A percentile compares a stretch with the other conserved stretches of the same genome.
phyloP scores from a whole-genome alignment of 2,329 filamentous ascomycete species.

The Penicillium sp. region DNA sequence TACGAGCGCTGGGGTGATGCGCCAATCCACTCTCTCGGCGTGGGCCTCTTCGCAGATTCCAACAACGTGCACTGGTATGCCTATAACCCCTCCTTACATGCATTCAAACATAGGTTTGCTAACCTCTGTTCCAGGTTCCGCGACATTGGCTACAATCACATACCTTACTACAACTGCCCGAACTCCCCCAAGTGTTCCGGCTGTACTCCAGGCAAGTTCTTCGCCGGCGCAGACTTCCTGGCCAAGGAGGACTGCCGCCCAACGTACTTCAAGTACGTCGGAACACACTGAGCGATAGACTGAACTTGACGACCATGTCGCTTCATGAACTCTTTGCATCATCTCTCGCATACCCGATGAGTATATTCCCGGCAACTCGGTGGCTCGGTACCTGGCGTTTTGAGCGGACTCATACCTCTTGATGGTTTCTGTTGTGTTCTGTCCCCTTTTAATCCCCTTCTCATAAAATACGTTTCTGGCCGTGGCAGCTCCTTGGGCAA shows the following conservation, averaged over 20 bases:
- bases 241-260: slow-evolving; percentile 90
- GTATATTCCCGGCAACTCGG: slow-evolving; percentile 21
- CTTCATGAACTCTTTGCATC: slow-evolving; percentile 23
- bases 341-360: slow-evolving; percentile 24
- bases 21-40: slow-evolving; percentile 89
- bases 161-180: slow-evolving; percentile 98
- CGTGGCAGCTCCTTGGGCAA: slow-evolving; percentile 3
- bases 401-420: slow-evolving; percentile 28
- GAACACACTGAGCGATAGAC: slow-evolving; percentile 62
- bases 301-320: slow-evolving; percentile 12
- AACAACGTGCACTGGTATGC: slow-evolving; percentile 88
- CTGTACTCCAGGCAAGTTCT: slow-evolving; percentile 82
- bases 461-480: slow-evolving; percentile 20
- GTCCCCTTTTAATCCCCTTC: slow-evolving; percentile 3
- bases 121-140: slow-evolving; percentile 70
- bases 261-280: slow-evolving; percentile 95
- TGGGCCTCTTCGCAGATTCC: slow-evolving; percentile 88
- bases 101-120: neutral
- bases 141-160: slow-evolving; percentile 97
- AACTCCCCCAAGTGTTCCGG: slow-evolving; percentile 91
- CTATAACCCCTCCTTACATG: neutral
- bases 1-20: slow-evolving; percentile 99
- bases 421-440: slow-evolving; percentile 20
- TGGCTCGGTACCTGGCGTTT: slow-evolving; percentile 26
- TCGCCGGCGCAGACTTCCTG: slow-evolving; percentile 81